Conservation (phyloP, 2,329 filamentous ascomycete genomes). For the Colletotrichum brevisporum region DNA sequence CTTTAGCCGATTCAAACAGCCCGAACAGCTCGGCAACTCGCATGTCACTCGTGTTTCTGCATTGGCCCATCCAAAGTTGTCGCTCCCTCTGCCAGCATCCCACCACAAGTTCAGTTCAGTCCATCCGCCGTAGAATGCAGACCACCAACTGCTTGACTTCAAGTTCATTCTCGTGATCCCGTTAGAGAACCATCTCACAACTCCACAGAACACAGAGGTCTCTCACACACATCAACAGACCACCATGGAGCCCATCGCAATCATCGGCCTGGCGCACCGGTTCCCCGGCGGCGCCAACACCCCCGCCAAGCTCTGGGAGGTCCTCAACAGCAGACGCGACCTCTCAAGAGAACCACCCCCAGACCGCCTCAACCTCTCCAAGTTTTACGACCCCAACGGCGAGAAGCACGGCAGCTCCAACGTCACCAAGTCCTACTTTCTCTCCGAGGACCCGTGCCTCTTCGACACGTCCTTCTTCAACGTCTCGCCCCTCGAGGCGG, state of each 20-base stretch:
- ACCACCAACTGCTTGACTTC: too few species aligned
- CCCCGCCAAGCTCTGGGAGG: conserved; percentile 32
- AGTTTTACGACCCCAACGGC: conserved; percentile 35
- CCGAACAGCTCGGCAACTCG: too few species aligned
- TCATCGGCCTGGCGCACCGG: conserved; percentile 24
- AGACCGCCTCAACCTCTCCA: conserved; percentile 21
- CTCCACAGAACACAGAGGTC: too few species aligned
- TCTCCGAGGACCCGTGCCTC: conserved; percentile 41
- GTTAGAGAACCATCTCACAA: too few species aligned
- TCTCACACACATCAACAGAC: not conserved
- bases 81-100: too few species aligned
- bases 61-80: too few species aligned
- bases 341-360: conserved; percentile 18
- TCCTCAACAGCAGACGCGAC: conserved; percentile 11
- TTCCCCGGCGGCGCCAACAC: conserved; percentile 30
- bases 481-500: conserved; percentile 46
- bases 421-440: conserved; percentile 42
- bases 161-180: too few species aligned
- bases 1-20: too few species aligned
- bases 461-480: conserved; percentile 50
- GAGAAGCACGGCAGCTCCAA: conserved; percentile 44
- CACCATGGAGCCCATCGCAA: conserved; percentile 41
- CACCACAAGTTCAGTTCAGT: too few species aligned
- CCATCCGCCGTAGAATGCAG: too few species aligned
- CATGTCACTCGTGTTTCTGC: too few species aligned